Percentiles rank a stretch among this genome's conserved stretches.
Evolutionary conservation across 2,329 filamentous ascomycete species (phyloP).

Genomic region (Fusarium anguioides): DNA sequence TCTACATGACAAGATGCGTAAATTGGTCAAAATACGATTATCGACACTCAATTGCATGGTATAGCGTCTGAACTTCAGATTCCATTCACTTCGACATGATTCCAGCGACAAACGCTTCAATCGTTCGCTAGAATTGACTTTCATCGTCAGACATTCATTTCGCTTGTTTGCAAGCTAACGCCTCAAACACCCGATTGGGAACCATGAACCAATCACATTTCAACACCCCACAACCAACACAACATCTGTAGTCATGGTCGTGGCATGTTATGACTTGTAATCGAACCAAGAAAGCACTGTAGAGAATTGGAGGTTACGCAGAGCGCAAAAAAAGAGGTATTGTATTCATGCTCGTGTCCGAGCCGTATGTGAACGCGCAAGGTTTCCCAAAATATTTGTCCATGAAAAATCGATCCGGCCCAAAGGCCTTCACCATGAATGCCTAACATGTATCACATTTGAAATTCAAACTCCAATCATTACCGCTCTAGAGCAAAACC

Average conservation of each 20-base stretch:
- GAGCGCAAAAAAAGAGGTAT: slow-evolving; percentile 39
- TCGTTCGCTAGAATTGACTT: neutral
- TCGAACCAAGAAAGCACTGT: neutral
- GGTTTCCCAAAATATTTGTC: slow-evolving; percentile 43
- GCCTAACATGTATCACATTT: slow-evolving; percentile 32
- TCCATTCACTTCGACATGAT: neutral
- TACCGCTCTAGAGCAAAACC: slow-evolving; percentile 36
- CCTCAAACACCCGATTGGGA: slow-evolving; percentile 26
- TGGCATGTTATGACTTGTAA: neutral
- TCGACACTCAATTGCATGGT: neutral
- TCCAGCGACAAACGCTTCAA: neutral
- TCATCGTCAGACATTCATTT: slow-evolving; percentile 19
- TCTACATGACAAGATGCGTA: neutral
- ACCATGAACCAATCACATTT: slow-evolving; percentile 19
- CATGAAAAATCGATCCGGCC: slow-evolving; percentile 39
- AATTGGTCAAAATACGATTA: too few species aligned
- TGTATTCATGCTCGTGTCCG: slow-evolving; percentile 42
- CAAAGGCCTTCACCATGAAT: slow-evolving; percentile 34
- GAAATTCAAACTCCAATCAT: slow-evolving; percentile 42
- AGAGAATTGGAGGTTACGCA: slow-evolving; percentile 13
- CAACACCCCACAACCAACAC: neutral
- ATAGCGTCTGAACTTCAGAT: neutral
- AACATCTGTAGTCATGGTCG: slow-evolving; percentile 4
- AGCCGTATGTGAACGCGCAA: slow-evolving; percentile 44
- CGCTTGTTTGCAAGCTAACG: slow-evolving; percentile 17